Evolutionary conservation across 2,329 filamentous ascomycete species (phyloP).

Genomic region (Alternaria alternata): DNA sequence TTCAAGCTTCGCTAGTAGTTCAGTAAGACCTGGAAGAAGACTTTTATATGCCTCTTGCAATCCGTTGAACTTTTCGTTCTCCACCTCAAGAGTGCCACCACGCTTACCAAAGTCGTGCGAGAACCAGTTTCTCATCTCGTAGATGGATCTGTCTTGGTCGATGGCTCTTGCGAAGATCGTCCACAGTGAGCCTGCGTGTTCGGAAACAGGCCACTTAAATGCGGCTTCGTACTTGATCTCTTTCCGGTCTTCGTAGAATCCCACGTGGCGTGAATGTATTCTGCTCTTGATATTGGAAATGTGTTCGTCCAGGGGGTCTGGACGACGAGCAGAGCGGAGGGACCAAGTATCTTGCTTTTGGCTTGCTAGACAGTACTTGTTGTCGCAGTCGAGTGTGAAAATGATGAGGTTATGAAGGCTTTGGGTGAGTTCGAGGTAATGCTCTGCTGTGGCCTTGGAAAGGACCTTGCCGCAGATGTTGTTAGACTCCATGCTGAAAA

Average conservation of each 20-base stretch:
- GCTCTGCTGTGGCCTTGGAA: neutral
- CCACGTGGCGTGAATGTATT: neutral
- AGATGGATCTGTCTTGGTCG: neutral
- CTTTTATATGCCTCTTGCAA: neutral
- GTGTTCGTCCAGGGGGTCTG: neutral
- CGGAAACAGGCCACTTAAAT: neutral
- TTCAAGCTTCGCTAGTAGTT: neutral
- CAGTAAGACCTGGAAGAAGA: neutral
- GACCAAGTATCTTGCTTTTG: neutral
- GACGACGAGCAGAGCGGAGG: neutral
- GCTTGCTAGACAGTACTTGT: neutral
- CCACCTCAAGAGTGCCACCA: neutral
- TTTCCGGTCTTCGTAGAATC: constrained; percentile 3
- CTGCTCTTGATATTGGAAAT: neutral
- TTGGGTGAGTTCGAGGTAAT: neutral
- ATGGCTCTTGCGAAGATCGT: neutral
- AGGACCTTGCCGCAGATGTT: constrained; percentile 2
- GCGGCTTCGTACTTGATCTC: neutral
- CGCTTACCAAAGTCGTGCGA: constrained; percentile 1
- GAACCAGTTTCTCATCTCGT: constrained; percentile 10
- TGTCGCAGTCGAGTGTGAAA: neutral
- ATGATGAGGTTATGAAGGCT: neutral
- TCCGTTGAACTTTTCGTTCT: neutral
- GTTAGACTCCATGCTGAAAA: constrained; percentile 7
- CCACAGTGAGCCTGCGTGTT: neutral